Base-by-base conservation (phyloP, 768 basidiomycete genomes). In the Agrocybe praecox region DNA sequence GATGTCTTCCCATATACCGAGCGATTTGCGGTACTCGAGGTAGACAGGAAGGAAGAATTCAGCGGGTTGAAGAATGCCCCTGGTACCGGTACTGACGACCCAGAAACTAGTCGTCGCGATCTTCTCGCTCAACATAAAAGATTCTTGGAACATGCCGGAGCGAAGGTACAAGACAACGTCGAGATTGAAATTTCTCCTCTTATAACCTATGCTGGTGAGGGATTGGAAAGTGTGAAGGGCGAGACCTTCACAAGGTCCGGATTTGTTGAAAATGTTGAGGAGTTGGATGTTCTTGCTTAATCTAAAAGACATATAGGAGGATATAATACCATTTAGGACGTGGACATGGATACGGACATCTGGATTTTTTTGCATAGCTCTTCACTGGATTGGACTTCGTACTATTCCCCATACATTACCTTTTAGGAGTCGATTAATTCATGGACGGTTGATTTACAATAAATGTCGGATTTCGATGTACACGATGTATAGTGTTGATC, bases 61-160 rank as follows among this genome's bases (percentile, higher is more conserved):
- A 95, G 92, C 60, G 96, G 96, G 33, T 73, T 99, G 71, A 99
- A 99, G 80, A 99, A 99, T 67, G 96, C 95, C 8, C 94, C 95
- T 0, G 95, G 95, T 1, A 90, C 92, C 0, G 90, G 90, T 22
- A 80, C 90, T 15, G 96, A 98, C 69, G 89, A 94, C 68, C 91
- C 96, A 15, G 86, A 88, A 56, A 97, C 97, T 26, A 96, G 94
- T 64, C 84, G 95, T 46, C 82, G 86, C 40, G 96, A 98, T 74
- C 78, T 99, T 47, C 81, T 98, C 52, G 82, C 87, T 24, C 94
- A 97, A 75, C 94, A 98, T 69, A 82, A 73, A 67, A 80, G 91
- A 43, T 98, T 92, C 84, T 74, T 99, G 65, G 85, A 89, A 69
- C 69, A 53, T 0, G 90, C 90, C 0, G 96, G 96, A 6, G 94